Percentiles rank a stretch among this genome's conserved stretches.
These are phyloP conservation scores for Ballota nigra DNA, from an alignment of 257 asterid genomes.

Conservation along the genomic window DNA sequence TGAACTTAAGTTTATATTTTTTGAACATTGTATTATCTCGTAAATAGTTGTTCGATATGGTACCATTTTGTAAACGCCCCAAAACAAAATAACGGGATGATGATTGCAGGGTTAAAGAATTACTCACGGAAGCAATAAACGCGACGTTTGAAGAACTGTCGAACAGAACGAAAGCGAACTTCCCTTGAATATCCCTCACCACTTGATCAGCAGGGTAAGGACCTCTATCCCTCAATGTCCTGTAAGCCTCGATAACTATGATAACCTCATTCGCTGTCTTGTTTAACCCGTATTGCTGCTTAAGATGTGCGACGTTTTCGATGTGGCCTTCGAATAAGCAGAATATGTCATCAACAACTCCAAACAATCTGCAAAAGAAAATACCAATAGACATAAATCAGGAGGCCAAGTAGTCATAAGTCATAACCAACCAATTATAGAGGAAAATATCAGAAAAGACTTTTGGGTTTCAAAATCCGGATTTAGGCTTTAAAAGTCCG, in stretches of 20 bases:
- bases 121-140: slow-evolving; percentile 75
- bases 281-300: slow-evolving; percentile 90
- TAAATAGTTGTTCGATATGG: too few species aligned
- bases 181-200: slow-evolving; percentile 83
- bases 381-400: not conserved
- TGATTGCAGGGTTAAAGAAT: not conserved
- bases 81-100: not conserved
- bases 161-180: slow-evolving; percentile 70
- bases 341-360: slow-evolving; percentile 84
- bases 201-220: slow-evolving; percentile 97
- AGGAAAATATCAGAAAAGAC: too few species aligned
- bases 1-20: too few species aligned
- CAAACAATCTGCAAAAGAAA: slow-evolving; percentile 53
- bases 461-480: too few species aligned
- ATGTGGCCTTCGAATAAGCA: slow-evolving; percentile 95
- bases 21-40: too few species aligned
- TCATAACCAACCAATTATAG: too few species aligned
- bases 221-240: slow-evolving; percentile 94
- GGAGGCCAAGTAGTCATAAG: too few species aligned
- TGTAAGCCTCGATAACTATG: slow-evolving; percentile 87
- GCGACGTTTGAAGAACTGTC: slow-evolving; percentile 58
- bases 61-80: too few species aligned
- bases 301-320: slow-evolving; percentile 80
- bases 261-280: slow-evolving; percentile 85
- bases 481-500: too few species aligned